Percentiles rank a stretch among this genome's conserved stretches.
Conservation (phyloP, 2,329 filamentous ascomycete species). For the Trichoderma polysporum region DNA sequence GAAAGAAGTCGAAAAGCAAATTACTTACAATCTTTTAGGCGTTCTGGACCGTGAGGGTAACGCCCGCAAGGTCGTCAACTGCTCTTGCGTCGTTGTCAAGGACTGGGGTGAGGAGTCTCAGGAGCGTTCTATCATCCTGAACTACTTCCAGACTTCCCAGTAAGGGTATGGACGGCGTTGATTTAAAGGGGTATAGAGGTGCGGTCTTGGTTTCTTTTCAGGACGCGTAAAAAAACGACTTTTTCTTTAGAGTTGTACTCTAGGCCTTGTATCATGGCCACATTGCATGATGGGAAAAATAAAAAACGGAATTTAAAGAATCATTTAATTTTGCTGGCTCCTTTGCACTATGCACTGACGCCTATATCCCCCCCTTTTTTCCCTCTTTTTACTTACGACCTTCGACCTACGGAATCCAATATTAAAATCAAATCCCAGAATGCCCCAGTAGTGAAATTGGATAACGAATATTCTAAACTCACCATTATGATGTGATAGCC, state of each 20-base stretch:
- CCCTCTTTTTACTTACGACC: slow-evolving; percentile 10
- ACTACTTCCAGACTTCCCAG: slow-evolving; percentile 98
- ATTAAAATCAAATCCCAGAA: not conserved
- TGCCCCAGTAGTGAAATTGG: not conserved
- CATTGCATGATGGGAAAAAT: slow-evolving; percentile 39
- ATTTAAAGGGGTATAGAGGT: slow-evolving; percentile 43
- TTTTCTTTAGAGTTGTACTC: slow-evolving; percentile 43
- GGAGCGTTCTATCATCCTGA: slow-evolving; percentile 97
- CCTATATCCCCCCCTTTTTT: not conserved
- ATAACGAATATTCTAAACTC: slow-evolving; percentile 22
- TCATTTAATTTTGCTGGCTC: not conserved
- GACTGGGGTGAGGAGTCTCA: slow-evolving; percentile 99
- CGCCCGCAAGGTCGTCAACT: slow-evolving; percentile 99
- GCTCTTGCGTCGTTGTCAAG: slow-evolving; percentile 99
- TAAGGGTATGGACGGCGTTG: slow-evolving; percentile 44
- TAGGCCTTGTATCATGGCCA: slow-evolving; percentile 38
- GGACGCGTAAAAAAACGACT: slow-evolving; percentile 35
- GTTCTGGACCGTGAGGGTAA: slow-evolving; percentile 99
- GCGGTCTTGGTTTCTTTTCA: slow-evolving; percentile 34
- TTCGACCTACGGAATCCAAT: slow-evolving; percentile 9
- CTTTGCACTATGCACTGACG: not conserved
- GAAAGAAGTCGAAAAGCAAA: not conserved
- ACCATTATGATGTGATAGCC: slow-evolving; percentile 84
- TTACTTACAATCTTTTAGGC: slow-evolving; percentile 56
- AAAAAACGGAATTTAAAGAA: slow-evolving; percentile 36